Base-by-base conservation (phyloP, 129 eudicot genomes). In the Dittrichia graveolens region DNA sequence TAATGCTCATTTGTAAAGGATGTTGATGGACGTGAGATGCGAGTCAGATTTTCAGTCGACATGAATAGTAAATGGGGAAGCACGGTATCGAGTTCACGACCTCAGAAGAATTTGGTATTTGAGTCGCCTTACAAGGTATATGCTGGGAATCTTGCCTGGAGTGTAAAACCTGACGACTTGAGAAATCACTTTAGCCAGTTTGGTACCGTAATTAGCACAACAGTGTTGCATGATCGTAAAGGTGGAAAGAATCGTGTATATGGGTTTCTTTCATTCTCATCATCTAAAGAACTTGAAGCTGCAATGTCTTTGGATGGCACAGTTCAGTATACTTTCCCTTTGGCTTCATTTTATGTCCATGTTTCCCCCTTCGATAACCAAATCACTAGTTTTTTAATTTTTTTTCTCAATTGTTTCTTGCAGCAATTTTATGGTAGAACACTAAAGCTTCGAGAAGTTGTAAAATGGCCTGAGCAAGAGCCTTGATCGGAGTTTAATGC, bases 111-210 rank as follows among this genome's bases (percentile, higher is more conserved):
- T 24, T 47, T 79, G 65, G 71, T 80, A 55, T 83, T 75, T 41
- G 84, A 83, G 69, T 76, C 82, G 18, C 82, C 87, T 19, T 76
- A 45, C 72, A 83, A 80, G 52, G 13, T 83, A 2, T 83, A 79
- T 41, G 87, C 64, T 3, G 87, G 87, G 3, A 83, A 83, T 67
- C 87, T 83, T 80, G 43, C 82, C 12, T 83, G 87, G 87, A 72
- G 82, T 40, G 76, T 76, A 19, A 83, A 76, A 57, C 87, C 84
- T 0, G 82, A 83, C 41, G 87, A 80, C 34, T 73, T 83, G 71
- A 72, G 82, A 31, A 83, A 62, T 55, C 82, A 65, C 59, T 83
- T 83, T 19, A 65, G 61, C 66, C 82, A 73, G 50, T 83, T 83
- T 67, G 87, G 87, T 68, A 76, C 75, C 1, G 80, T 83, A 14